Base-by-base conservation (phyloP, 2,329 filamentous ascomycete genomes). In the Verticillium tricorpus region DNA sequence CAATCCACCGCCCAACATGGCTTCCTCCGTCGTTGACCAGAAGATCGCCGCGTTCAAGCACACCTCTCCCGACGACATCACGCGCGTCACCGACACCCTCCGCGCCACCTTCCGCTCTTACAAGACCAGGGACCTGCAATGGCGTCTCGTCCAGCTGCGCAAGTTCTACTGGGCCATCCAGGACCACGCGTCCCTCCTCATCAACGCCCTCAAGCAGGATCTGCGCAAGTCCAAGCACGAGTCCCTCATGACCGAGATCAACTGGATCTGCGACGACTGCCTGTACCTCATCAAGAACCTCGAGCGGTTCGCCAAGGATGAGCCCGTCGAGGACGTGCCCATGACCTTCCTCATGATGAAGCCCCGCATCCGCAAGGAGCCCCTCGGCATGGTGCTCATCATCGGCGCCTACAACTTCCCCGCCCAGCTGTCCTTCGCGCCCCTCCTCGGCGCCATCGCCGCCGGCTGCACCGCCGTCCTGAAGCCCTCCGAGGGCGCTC, bases 331-430 rank as follows among this genome's bases (percentile, higher is more conserved):
- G 54, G 89, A 92, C 72, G 89, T 96, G 19, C 80, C 88, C 14
- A 72, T 92, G 56, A 81, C 83, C 52, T 92, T 89, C 76, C 83
- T 83, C 67, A 72, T 89, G 52, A 83, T 96, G 78, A 88, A 81
- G 61, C 90, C 93, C 40, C 89, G 84, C 71, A 88, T 96, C 73
- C 83, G 88, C 67, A 96, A 96, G 78, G 94, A 98, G 71, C 95
- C 95, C 1, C 76, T 97, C 62, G 95, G 95, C 39, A 81, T 87
- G 50, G 87, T 92, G 12, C 81, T 98, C 68, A 86, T 97, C 70
- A 96, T 98, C 71, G 92, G 93, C 62, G 88, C 95, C 54, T 98
- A 92, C 85, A 99, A 99, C 81, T 97, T 93, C 75, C 95, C 95
- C 59, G 80, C 97, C 73, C 89, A 93, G 76, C 83, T 98, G 54